Conservation (phyloP, 345 rosid species). For the Gossypium arboreum region DNA sequence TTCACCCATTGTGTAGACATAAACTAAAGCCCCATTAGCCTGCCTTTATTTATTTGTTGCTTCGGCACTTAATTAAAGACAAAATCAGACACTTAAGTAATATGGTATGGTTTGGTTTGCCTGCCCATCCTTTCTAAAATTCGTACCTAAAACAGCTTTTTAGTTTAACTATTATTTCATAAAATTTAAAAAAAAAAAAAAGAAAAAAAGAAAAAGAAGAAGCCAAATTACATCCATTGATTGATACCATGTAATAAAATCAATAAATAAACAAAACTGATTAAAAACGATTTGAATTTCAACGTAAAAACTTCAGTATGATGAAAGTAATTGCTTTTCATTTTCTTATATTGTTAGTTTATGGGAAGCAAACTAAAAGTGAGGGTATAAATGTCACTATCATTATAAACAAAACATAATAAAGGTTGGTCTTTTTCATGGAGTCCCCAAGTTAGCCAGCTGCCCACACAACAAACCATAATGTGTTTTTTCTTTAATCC, state of each 20-base stretch:
- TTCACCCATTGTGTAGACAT: neutral
- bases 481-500: neutral
- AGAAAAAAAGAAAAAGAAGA: too few relatives aligned
- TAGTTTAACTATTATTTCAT: neutral
- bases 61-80: neutral
- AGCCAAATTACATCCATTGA: too few relatives aligned
- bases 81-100: neutral
- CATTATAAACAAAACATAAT: too few relatives aligned
- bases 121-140: neutral
- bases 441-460: neutral
- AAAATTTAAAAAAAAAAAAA: too few relatives aligned
- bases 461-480: neutral
- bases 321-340: too few relatives aligned
- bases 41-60: neutral
- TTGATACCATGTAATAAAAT: too few relatives aligned
- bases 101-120: conserved; percentile 1
- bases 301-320: too few relatives aligned
- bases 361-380: too few relatives aligned
- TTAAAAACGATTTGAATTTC: too few relatives aligned
- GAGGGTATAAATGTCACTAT: too few relatives aligned
- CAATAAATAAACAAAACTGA: too few relatives aligned
- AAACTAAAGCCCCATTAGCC: neutral
- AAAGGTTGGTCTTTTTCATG: neutral
- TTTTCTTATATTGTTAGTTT: too few relatives aligned
- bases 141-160: neutral